A percentile compares a stretch with the other conserved stretches of the same genome.
These are phyloP conservation scores for Anisogramma anomala DNA, from an alignment of 2,329 filamentous ascomycete genomes.

Conservation along the genomic window DNA sequence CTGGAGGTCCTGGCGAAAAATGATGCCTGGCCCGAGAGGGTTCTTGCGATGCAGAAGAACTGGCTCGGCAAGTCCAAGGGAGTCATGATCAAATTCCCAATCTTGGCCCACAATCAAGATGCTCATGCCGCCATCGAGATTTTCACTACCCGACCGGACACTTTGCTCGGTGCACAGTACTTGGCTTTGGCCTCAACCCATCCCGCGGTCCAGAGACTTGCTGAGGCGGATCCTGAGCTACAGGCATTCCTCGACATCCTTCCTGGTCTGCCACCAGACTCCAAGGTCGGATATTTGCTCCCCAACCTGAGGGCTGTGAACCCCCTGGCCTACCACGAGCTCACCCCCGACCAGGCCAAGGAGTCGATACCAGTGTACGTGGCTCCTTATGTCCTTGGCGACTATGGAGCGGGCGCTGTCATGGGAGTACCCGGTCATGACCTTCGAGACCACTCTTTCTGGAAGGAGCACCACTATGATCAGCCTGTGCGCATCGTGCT, in stretches of 20 bases:
- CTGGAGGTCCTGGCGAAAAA: conserved; percentile 53
- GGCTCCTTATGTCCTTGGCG: conserved; percentile 73
- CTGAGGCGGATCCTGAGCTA: conserved; percentile 48
- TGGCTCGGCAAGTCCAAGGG: conserved; percentile 77
- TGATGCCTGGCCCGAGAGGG: conserved; percentile 68
- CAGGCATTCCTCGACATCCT: conserved; percentile 57
- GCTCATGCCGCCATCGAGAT: conserved; percentile 48
- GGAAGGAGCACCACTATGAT: conserved; percentile 55
- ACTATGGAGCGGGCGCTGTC: conserved; percentile 77
- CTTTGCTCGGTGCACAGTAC: conserved; percentile 78
- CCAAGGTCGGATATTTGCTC: conserved; percentile 58
- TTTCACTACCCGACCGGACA: conserved; percentile 78
- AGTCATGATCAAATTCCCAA: conserved; percentile 58
- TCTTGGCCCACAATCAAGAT: conserved; percentile 34
- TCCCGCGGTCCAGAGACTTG: conserved; percentile 52
- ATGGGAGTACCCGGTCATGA: conserved; percentile 92
- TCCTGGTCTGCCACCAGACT: conserved; percentile 40
- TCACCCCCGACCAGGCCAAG: conserved; percentile 38
- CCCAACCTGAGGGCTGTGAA: conserved; percentile 50
- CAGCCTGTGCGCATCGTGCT: conserved; percentile 55
- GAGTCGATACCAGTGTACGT: conserved; percentile 62
- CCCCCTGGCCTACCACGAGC: conserved; percentile 48
- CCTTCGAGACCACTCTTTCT: conserved; percentile 65
- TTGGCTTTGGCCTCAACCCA: conserved; percentile 66
- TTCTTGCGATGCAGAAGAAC: conserved; percentile 72